Evolutionary conservation across 179 eudicot genomes (phyloP).

Genomic region (Beta macrorhiza): DNA sequence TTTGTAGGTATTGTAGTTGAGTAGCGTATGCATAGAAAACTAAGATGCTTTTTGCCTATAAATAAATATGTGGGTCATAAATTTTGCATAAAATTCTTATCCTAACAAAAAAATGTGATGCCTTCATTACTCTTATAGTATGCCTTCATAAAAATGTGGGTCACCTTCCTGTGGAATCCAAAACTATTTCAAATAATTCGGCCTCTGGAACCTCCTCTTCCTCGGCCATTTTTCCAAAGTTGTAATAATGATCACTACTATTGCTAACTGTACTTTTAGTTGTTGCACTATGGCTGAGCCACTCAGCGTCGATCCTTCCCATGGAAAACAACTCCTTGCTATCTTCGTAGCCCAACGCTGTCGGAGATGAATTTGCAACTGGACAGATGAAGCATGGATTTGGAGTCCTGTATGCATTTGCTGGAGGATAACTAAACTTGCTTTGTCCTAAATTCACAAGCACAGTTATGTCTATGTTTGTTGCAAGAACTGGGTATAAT

Average conservation of each 20-base stretch:
- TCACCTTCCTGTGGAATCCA: constrained; percentile 26
- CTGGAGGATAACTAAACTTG: constrained; percentile 52
- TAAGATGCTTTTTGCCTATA: too few species aligned
- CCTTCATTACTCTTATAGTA: background rate
- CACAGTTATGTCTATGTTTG: constrained; percentile 47
- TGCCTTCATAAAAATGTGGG: background rate
- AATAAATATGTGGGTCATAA: too few species aligned
- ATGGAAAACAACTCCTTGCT: constrained; percentile 90
- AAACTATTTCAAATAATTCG: constrained; percentile 72
- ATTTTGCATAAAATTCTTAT: too few species aligned
- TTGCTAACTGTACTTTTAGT: constrained; percentile 27
- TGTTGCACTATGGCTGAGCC: constrained; percentile 46
- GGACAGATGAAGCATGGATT: constrained; percentile 77
- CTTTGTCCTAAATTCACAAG: constrained; percentile 80
- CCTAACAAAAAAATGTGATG: background rate
- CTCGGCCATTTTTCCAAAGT: background rate
- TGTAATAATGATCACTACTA: constrained; percentile 2
- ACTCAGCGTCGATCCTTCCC: constrained; percentile 64
- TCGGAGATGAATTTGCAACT: constrained; percentile 33
- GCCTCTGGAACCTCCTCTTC: constrained; percentile 61
- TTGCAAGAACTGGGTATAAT: constrained; percentile 68
- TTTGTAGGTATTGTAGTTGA: too few species aligned
- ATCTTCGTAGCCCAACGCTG: constrained; percentile 50
- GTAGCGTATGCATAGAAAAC: too few species aligned
- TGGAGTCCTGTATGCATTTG: constrained; percentile 59